These are phyloP conservation scores for Sporothrix curviconia DNA, from an alignment of 2,329 filamentous ascomycete species.

Conservation along the genomic window DNA sequence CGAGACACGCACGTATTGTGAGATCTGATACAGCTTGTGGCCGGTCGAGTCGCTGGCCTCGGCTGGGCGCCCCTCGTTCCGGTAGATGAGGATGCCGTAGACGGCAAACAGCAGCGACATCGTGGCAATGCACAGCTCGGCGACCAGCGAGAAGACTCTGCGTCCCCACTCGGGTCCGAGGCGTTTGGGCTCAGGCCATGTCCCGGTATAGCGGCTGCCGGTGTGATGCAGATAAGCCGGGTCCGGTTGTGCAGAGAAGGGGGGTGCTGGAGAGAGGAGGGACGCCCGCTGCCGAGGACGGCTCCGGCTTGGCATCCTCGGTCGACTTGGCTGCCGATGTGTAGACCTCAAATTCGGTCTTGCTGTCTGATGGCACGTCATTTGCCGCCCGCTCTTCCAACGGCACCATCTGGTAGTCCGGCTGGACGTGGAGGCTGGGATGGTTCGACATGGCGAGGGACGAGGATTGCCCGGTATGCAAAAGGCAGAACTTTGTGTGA, in stretches of 20 bases:
- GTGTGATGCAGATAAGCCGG: not conserved
- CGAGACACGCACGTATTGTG: slow-evolving; percentile 23
- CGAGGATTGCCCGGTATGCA: not conserved
- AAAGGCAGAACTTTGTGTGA: not conserved
- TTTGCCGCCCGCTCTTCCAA: not conserved
- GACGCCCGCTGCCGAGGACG: not conserved
- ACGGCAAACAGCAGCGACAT: slow-evolving; percentile 7
- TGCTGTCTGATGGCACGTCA: not conserved
- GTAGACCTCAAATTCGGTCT: not conserved
- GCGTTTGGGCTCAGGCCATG: not conserved
- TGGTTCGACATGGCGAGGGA: not conserved
- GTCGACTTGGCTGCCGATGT: not conserved
- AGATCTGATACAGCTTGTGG: not conserved
- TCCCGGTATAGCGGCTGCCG: not conserved
- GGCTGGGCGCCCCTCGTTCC: not conserved
- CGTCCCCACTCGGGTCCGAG: not conserved
- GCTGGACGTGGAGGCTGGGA: not conserved
- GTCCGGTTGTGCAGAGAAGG: not conserved
- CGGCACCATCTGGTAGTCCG: not conserved
- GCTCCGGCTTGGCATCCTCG: not conserved
- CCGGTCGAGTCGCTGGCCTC: not conserved
- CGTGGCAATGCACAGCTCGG: slow-evolving; percentile 2
- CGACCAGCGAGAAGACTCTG: not conserved
- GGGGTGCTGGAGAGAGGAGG: not conserved
- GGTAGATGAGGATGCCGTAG: slow-evolving; percentile 7